Evolutionary conservation across 805 yeast genomes (phyloP), one percentile per base, ranked within the genome.

Genomic region (Candida anglica): DNA sequence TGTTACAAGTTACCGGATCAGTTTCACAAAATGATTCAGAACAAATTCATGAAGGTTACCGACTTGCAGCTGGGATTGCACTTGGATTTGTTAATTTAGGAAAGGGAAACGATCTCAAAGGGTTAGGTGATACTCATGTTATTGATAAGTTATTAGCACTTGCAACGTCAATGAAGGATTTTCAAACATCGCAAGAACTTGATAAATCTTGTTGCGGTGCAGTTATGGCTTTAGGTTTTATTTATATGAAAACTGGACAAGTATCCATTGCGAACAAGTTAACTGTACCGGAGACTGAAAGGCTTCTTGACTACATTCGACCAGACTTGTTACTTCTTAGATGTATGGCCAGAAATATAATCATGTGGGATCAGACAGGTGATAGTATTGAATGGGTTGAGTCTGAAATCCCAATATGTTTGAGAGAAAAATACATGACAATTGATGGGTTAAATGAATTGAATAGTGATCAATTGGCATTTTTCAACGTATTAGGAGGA

Each of bases 1-100:
- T 84, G 14, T 69, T 83, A 0, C 96, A 91, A 50, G 63, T 91
- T 2, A 70, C 71, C 16, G 71, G 80, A 3, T 60, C 70, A 2
- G 67, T 79, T 4, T 47, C 56, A 5, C 71, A 73, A 26, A 76
- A 77, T 40, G 89, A 80, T 27, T 69, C 68, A 33, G 70, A 63
- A 19, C 59, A 71, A 29, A 77, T 79, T 2, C 79, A 77, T 55
- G 96, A 89, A 55, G 84, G 89, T 1, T 91, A 89, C 48, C 63
- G 94, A 36, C 61, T 86, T 9, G 85, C 95, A 1, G 94, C 95
- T 1, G 98, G 98, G 0, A 74, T 91, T 27, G 77, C 95, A 0
- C 58, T 89, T 13, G 99, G 99, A 0, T 74, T 80, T 37, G 79
- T 88, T 11, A 88, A 89, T 48, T 55, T 88, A 19, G 96, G 94